phyloP scores from a whole-genome alignment of 306 rosid species.

The Malus sylvestris region DNA sequence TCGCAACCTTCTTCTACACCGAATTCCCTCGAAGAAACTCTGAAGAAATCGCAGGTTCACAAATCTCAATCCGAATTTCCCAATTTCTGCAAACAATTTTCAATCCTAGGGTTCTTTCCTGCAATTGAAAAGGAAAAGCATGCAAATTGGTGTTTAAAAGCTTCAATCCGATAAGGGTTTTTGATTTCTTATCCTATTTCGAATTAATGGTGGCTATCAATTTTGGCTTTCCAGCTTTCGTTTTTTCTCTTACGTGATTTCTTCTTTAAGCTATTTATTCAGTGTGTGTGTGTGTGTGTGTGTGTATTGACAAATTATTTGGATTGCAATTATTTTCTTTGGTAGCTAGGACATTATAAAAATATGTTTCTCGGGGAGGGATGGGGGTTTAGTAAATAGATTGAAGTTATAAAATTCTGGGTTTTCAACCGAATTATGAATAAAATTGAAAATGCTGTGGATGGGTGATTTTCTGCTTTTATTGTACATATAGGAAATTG shows the following conservation, averaged over 20 bases:
- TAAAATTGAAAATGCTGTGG: not conserved
- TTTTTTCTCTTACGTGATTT: not conserved
- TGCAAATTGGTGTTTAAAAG: not conserved
- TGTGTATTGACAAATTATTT: not conserved
- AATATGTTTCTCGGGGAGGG: not conserved
- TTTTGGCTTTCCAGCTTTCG: not conserved
- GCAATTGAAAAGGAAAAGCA: not conserved
- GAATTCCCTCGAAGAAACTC: conserved; percentile 27
- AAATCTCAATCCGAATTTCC: not conserved
- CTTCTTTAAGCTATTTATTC: too few species aligned
- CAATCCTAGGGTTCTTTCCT: not conserved
- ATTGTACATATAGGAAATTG: not conserved
- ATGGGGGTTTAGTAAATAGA: not conserved
- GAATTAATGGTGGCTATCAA: not conserved
- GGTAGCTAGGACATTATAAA: not conserved
- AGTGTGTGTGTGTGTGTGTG: too few species aligned
- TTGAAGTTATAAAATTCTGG: not conserved
- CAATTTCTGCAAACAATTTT: not conserved
- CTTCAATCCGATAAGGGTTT: not conserved
- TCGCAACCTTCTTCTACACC: conserved; percentile 27
- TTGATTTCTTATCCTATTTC: not conserved
- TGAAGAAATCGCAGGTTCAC: conserved; percentile 41
- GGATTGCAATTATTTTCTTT: not conserved
- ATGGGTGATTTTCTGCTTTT: not conserved
- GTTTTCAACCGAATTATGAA: not conserved